Evolutionary conservation across 441 rosid genomes (phyloP), one percentile per base, ranked within the genome.

Genomic region (Gossypium trilobum): DNA sequence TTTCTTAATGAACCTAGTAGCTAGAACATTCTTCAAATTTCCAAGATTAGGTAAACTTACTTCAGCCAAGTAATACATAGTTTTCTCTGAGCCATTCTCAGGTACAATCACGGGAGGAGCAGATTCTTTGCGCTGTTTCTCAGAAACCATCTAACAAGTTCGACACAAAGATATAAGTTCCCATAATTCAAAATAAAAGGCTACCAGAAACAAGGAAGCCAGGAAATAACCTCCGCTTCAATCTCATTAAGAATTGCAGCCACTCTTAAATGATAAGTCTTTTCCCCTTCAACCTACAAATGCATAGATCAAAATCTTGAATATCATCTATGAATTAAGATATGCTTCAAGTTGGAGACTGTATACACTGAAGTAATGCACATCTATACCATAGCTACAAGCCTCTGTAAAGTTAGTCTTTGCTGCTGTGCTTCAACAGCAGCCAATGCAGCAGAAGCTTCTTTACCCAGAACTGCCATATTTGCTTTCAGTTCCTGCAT

Each of bases 401-500:
- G 88, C 82, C 96, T 86, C 79, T 94, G 98, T 80, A 90, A 90
- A 78, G 95, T 91, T 75, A 89, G 81, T 74, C 95, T 86, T 51
- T 84, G 91, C 81, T 94, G 98, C 84, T 94, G 98, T 31, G 95
- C 82, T 76, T 83, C 98, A 74, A 94, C 92, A 70, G 95, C 93
- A 71, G 95, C 87, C 84, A 94, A 83, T 67, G 98, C 98, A 67
- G 96, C 85, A 48, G 93, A 81, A 65, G 97, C 97, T 89, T 94
- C 98, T 83, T 91, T 93, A 68, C 96, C 98, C 0, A 93, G 87
- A 80, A 93, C 86, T 8, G 95, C 95, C 98, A 90, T 90, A 80
- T 91, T 93, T 69, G 96, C 89, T 75, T 83, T 89, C 39, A 89
- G 76, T 77, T 91, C 97, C 73, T 89, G 90, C 95, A 91, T 91